Base-by-base conservation (phyloP, 768 basidiomycete species). In the Crucibulum laeve region DNA sequence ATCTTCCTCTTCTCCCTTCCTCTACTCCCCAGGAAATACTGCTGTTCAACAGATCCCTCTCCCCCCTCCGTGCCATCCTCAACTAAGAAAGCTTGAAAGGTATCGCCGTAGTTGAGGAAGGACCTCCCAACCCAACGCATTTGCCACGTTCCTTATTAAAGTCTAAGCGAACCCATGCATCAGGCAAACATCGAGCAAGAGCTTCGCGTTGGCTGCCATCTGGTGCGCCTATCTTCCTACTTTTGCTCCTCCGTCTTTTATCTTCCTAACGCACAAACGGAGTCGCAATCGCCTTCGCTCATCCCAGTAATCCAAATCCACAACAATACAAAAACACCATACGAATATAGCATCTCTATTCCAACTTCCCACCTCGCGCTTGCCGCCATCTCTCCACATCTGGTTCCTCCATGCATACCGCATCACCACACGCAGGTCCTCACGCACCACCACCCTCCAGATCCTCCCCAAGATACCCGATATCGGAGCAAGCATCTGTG, bases 1-100 rank as follows among this genome's bases (percentile, higher is more conserved):
- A 25, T 75, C 95, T 46, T 91, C n/a, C n/a, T n/a, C n/a, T n/a
- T n/a, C n/a, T n/a, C n/a, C n/a, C n/a, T n/a, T 97, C 73, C 73
- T 98, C 35, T 96, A 93, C 62, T 97, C 95, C 1, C 96, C 96
- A 2, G 96, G 96, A 2, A 99, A 98, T 60, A 96, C 96, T 0
- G 94, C 93, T 0, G 92, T 93, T 6, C 96, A 94, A 0, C 63
- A 84, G 19, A 80, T 98, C 41, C 0, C 76, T 94, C 19, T 55
- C 73, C 7, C 74, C 83, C 10, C 70, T 98, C 46, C 75, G 79
- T 1, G 55, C 74, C 7, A 63, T 98, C 13, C 69, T 95, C 19
- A 83, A 92, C 23, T 88, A 88, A 62, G 74, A 81, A 6, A 70
- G 71, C 0, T 98, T 89, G 76, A 90, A 83, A 52, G 96, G 96